Evolutionary conservation across 768 basidiomycete genomes (phyloP).

Genomic region (Rhizopogon vulgaris): DNA sequence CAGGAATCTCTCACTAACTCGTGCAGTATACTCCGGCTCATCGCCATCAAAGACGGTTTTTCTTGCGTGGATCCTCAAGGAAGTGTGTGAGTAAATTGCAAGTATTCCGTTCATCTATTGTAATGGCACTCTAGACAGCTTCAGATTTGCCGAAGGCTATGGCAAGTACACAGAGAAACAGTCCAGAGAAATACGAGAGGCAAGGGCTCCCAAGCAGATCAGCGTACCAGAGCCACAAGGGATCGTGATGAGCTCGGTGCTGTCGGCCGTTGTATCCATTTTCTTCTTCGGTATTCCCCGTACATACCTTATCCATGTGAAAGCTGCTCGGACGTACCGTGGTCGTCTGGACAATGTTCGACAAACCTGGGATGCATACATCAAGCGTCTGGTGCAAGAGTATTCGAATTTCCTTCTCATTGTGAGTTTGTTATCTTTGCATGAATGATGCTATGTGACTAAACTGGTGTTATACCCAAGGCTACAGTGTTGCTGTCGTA

Average conservation of each 20-base stretch:
- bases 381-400: slow-evolving; percentile 44
- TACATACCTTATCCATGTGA: slow-evolving; percentile 45
- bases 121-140: slow-evolving; percentile 26
- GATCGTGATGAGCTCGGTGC: slow-evolving; percentile 6
- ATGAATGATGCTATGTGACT: neutral
- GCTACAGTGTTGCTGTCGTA: slow-evolving; percentile 50
- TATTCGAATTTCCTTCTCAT: slow-evolving; percentile 53
- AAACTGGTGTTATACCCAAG: slow-evolving; percentile 18
- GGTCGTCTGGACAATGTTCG: slow-evolving; percentile 44
- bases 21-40: neutral
- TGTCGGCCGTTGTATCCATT: slow-evolving; percentile 27
- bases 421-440: slow-evolving; percentile 26
- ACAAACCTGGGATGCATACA: slow-evolving; percentile 43
- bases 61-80: slow-evolving; percentile 44
- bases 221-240: slow-evolving; percentile 11
- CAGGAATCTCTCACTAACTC: neutral
- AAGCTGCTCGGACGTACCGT: slow-evolving; percentile 41
- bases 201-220: too few species aligned
- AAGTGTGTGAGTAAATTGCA: slow-evolving; percentile 30
- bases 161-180: slow-evolving; percentile 36
- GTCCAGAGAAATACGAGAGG: slow-evolving; percentile 11
- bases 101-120: neutral
- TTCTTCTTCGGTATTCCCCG: slow-evolving; percentile 49
- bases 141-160: slow-evolving; percentile 38
- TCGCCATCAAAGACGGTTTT: slow-evolving; percentile 40